phyloP scores from a whole-genome alignment of 75 land plant genomes.

The Sequoia sempervirens region DNA sequence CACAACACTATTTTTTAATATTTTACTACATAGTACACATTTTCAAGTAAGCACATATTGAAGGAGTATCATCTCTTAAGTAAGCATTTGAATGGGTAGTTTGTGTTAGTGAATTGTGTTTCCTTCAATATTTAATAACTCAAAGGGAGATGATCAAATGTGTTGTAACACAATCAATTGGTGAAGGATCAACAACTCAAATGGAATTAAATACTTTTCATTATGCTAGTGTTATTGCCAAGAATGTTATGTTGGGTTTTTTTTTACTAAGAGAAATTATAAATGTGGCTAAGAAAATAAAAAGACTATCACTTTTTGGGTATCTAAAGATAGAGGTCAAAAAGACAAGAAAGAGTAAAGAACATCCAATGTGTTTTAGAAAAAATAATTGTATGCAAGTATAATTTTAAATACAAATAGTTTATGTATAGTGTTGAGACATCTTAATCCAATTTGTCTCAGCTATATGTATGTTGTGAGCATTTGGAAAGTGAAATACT shows the following conservation, averaged over 20 bases:
- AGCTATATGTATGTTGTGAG: constrained; percentile 54
- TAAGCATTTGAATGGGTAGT: constrained; percentile 99
- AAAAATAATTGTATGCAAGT: neutral
- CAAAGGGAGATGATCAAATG: constrained; percentile 98
- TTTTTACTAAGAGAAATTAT: too few species aligned
- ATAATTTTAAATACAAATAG: neutral
- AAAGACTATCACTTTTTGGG: constrained; percentile 41
- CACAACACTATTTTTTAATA: constrained; percentile 81
- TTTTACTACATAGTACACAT: constrained; percentile 79
- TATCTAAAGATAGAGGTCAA: constrained; percentile 29
- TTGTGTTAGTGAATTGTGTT: constrained; percentile 92
- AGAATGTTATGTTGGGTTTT: too few species aligned
- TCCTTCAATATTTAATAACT: constrained; percentile 87
- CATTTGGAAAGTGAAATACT: constrained; percentile 75
- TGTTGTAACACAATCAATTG: constrained; percentile 54
- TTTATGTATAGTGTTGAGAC: neutral
- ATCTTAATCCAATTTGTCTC: neutral
- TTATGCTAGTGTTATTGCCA: too few species aligned
- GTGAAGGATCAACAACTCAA: constrained; percentile 24
- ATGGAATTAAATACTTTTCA: too few species aligned
- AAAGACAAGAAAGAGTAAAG: constrained; percentile 36
- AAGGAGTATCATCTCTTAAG: constrained; percentile 78
- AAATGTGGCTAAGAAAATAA: constrained; percentile 26
- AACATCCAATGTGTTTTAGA: constrained; percentile 24
- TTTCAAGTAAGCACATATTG: constrained; percentile 86